Evolutionary conservation across 2,329 filamentous ascomycete species (phyloP).

Genomic region (Epichloe sibirici): DNA sequence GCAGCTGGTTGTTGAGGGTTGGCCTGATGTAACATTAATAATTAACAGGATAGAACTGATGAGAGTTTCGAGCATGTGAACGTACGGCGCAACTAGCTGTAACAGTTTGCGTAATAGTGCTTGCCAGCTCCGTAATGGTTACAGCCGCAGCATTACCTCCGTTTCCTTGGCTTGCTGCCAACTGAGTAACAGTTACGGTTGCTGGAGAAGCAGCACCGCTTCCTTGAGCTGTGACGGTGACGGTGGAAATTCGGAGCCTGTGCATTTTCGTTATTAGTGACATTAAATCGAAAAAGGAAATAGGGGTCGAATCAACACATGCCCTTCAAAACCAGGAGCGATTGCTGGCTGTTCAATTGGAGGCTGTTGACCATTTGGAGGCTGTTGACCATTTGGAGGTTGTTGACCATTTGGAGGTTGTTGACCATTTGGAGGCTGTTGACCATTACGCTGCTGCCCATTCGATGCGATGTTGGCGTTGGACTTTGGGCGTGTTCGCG

Average conservation of each 20-base stretch:
- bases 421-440: neutral
- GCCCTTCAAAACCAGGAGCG: neutral
- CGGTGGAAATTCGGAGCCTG: neutral
- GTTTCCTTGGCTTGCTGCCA: neutral
- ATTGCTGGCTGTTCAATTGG: neutral
- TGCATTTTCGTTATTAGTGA: neutral
- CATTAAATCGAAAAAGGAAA: neutral
- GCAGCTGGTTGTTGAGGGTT: neutral
- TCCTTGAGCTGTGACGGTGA: neutral
- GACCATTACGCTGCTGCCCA: neutral
- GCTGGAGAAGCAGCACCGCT: neutral
- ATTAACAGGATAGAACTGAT: neutral
- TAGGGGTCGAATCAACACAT: neutral
- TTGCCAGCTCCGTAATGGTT: constrained; percentile 7
- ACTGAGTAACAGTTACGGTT: constrained; percentile 1
- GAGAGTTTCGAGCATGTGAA: neutral
- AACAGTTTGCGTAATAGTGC: constrained; percentile 5
- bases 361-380: too few relatives aligned
- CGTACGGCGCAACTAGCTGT: constrained; percentile 3
- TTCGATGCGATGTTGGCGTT: neutral
- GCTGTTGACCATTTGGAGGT: too few relatives aligned
- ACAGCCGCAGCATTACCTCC: constrained; percentile 5
- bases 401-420: neutral
- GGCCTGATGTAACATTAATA: neutral
- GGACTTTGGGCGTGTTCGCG: neutral